Conservation (phyloP, 306 rosid genomes). For the Argentina anserina region DNA sequence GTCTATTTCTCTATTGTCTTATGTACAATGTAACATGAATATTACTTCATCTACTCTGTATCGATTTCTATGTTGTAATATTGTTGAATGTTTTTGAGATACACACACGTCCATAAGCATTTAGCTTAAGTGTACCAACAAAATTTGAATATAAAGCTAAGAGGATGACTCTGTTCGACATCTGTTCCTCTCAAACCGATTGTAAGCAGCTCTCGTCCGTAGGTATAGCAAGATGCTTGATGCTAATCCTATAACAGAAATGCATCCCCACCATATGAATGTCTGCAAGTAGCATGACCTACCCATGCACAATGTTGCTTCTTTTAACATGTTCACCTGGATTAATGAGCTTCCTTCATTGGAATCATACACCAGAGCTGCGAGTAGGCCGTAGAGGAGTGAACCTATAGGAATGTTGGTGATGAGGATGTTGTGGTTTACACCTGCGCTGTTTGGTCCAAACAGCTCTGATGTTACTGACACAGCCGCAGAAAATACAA, state of each 20-base stretch:
- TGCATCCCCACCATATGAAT: conserved; percentile 69
- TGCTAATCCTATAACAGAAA: conserved; percentile 56
- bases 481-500: conserved; percentile 92
- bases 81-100: not conserved
- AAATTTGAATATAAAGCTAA: not conserved
- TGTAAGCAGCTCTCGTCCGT: conserved; percentile 58
- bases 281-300: conserved; percentile 63
- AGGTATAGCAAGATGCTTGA: conserved; percentile 59
- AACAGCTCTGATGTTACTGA: conserved; percentile 87
- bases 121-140: not conserved
- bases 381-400: conserved; percentile 73
- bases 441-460: conserved; percentile 70
- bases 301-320: conserved; percentile 61
- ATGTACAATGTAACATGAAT: not conserved
- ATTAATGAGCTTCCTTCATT: conserved; percentile 24
- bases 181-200: conserved; percentile 35
- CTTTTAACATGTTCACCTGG: conserved; percentile 22
- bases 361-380: conserved; percentile 61
- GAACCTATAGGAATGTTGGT: conserved; percentile 91
- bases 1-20: not conserved
- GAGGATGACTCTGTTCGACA: conserved; percentile 15
- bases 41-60: not conserved
- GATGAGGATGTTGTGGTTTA: conserved; percentile 84
- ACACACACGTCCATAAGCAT: not conserved
- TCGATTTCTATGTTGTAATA: not conserved